Conservation (phyloP, 805 yeast genomes). For the Saturnispora besseyi region DNA sequence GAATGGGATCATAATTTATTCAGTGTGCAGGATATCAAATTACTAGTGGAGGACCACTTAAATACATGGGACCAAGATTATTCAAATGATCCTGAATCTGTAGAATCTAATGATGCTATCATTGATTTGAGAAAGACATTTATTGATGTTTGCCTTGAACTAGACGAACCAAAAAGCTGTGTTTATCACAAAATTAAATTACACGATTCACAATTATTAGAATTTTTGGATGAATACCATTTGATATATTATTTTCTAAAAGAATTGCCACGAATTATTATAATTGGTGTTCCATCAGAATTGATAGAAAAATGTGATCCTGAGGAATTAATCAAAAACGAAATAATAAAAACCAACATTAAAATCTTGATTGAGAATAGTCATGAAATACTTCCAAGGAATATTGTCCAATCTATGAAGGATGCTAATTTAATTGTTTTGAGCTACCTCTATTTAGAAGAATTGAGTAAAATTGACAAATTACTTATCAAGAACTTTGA, state of each 20-base stretch:
- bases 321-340: constrained; percentile 29
- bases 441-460: constrained; percentile 57
- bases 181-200: constrained; percentile 52
- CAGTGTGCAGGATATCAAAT: constrained; percentile 36
- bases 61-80: constrained; percentile 19
- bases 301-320: constrained; percentile 36
- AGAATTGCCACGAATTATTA: constrained; percentile 44
- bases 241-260: constrained; percentile 42
- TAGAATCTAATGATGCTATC: neutral
- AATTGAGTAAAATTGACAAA: constrained; percentile 48
- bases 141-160: constrained; percentile 45
- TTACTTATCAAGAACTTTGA: constrained; percentile 49
- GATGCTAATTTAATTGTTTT: constrained; percentile 37
- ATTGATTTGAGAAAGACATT: constrained; percentile 34
- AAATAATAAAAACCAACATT: constrained; percentile 35
- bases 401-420: constrained; percentile 41
- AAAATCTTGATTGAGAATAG: constrained; percentile 51
- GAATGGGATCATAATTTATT: constrained; percentile 54
- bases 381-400: constrained; percentile 52
- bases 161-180: constrained; percentile 54
- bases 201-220: constrained; percentile 45
- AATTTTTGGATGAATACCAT: constrained; percentile 54
- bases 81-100: constrained; percentile 6
- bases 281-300: constrained; percentile 21
- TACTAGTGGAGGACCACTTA: constrained; percentile 39